These are phyloP conservation scores for Thalassiosira exigua DNA, from an alignment of 352 stramenopile genomes.

Conservation along the genomic window DNA sequence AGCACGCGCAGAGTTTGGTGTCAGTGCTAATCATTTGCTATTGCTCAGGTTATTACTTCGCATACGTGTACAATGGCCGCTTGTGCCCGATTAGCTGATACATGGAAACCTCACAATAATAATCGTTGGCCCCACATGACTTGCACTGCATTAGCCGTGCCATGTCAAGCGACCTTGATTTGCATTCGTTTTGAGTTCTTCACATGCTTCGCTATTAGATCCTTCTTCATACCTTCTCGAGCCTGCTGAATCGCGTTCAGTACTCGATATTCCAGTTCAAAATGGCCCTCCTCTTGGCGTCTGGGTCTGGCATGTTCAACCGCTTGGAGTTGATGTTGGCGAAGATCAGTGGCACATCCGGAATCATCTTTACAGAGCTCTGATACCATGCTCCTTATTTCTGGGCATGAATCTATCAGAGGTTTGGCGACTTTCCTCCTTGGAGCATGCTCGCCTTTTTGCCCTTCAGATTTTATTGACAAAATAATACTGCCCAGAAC, in stretches of 20 bases:
- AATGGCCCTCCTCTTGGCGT: conserved; percentile 2
- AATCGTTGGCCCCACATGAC: too few relatives aligned
- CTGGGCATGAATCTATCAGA: conserved; percentile 29
- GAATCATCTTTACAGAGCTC: conserved; percentile 13
- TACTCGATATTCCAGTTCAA: conserved; percentile 25
- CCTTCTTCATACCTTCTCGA: conserved; percentile 41
- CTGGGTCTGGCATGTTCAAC: conserved; percentile 25
- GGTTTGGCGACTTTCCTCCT: conserved; percentile 20
- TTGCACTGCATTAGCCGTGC: too few relatives aligned
- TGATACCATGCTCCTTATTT: conserved; percentile 18
- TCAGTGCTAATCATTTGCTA: too few relatives aligned
- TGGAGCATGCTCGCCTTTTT: conserved; percentile 2
- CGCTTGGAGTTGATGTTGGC: conserved; percentile 20
- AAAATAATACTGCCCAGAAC: conserved; percentile 27
- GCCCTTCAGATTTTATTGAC: conserved; percentile 29
- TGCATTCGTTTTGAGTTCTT: too few relatives aligned
- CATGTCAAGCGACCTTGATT: too few relatives aligned
- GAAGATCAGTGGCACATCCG: not conserved
- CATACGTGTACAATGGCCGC: too few relatives aligned
- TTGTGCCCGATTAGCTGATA: too few relatives aligned
- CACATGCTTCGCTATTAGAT: too few relatives aligned
- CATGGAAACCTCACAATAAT: too few relatives aligned
- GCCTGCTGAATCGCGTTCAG: conserved; percentile 35
- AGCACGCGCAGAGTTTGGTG: too few relatives aligned
- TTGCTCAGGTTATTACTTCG: too few relatives aligned